These are phyloP conservation scores for Prunus padus DNA, from an alignment of 306 rosid genomes.

Conservation along the genomic window DNA sequence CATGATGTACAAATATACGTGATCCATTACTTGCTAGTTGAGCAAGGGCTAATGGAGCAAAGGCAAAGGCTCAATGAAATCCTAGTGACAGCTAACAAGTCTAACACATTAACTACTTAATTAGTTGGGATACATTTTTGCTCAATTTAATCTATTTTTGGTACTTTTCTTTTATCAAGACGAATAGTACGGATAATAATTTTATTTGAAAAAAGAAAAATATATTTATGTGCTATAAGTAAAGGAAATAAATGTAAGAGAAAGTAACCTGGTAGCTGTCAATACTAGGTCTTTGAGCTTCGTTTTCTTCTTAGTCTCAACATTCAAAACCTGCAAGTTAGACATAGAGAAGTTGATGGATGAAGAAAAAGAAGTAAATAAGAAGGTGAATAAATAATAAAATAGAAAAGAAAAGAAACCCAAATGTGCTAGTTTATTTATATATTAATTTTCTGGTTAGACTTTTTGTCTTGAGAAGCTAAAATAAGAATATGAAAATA, in stretches of 20 bases:
- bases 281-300: conserved; percentile 52
- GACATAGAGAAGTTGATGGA: not conserved
- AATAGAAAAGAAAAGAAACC: not conserved
- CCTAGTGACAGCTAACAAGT: too few relatives aligned
- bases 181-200: too few relatives aligned
- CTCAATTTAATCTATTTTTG: too few relatives aligned
- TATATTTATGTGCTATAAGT: not conserved
- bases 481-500: not conserved
- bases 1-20: too few relatives aligned
- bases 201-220: too few relatives aligned
- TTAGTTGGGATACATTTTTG: too few relatives aligned
- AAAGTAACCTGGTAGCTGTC: conserved; percentile 68
- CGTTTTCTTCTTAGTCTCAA: conserved; percentile 45
- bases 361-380: not conserved
- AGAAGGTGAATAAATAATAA: not conserved
- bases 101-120: too few relatives aligned
- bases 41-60: too few relatives aligned
- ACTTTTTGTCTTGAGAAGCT: not conserved
- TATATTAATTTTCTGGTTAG: not conserved
- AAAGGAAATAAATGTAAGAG: not conserved
- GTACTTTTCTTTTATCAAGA: too few relatives aligned
- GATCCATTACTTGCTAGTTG: too few relatives aligned
- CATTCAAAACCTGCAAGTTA: conserved; percentile 45
- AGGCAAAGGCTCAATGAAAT: too few relatives aligned
- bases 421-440: conserved; percentile 3